A percentile compares a stretch with the other conserved stretches of the same genome.
These are phyloP conservation scores for Keithomyces neogunnii DNA, from an alignment of 2,329 filamentous ascomycete species.

Conservation along the genomic window DNA sequence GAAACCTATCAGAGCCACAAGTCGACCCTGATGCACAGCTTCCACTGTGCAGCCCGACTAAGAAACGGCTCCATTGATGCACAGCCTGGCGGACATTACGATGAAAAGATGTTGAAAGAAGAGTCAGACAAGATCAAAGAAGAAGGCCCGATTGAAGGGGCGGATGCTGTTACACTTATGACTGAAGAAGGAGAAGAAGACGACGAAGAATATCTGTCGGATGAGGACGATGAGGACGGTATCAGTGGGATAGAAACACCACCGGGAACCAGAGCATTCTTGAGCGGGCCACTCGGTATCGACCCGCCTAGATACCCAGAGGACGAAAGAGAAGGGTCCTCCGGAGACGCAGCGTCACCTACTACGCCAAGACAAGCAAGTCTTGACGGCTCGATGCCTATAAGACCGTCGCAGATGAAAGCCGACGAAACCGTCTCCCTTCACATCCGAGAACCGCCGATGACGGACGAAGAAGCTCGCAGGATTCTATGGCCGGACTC, in stretches of 20 bases:
- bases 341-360: slow-evolving; percentile 2
- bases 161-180: slow-evolving; percentile 20
- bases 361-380: slow-evolving; percentile 6
- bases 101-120: slow-evolving; percentile 25
- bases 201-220: slow-evolving; percentile 17
- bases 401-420: slow-evolving; percentile 2
- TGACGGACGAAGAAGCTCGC: slow-evolving; percentile 31
- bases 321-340: slow-evolving; percentile 1
- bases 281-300: background rate
- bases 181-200: slow-evolving; percentile 9
- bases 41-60: slow-evolving; percentile 21
- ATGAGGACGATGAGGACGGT: slow-evolving; percentile 16
- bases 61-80: background rate
- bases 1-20: slow-evolving; percentile 37
- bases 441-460: slow-evolving; percentile 19
- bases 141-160: slow-evolving; percentile 14
- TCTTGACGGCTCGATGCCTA: slow-evolving; percentile 3
- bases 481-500: slow-evolving; percentile 31
- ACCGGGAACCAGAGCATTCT: background rate
- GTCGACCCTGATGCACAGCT: slow-evolving; percentile 26
- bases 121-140: slow-evolving; percentile 23
- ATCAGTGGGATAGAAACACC: background rate
- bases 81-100: slow-evolving; percentile 14
- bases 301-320: background rate
- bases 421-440: background rate